Base-by-base conservation (phyloP, 306 rosid species). In the Sphenostylis stenocarpa region DNA sequence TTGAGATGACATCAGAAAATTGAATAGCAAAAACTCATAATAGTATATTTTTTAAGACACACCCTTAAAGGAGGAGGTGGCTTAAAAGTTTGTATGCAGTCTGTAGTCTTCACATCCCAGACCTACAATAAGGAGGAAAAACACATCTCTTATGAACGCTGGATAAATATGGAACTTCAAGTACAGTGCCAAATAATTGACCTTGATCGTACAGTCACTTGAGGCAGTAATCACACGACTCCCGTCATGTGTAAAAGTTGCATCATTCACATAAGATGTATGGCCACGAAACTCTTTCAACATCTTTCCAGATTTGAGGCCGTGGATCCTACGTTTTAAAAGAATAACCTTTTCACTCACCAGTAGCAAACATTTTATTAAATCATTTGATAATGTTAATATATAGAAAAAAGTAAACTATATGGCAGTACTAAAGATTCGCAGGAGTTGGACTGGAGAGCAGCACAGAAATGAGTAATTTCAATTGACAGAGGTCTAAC, bases 11-110 rank as follows among this genome's bases (percentile, higher is more conserved):
- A 73, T 17, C 41, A 67, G 34, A 57, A 47, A 72, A 79, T 38
- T 56, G 31, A 70, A 76, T 6, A 21, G 19, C 23, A 70, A 52
- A 75, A 43, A 36, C 36, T 74, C 47, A 67, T 12, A 65, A 68
- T 38, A 72, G 33, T 23, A 24, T 2, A 17, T 69, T 63, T 56
- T 45, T 39, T 14, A 39, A 55, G 43, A 41, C 56, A 38, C 69
- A 85, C 99, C 94, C 98, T 91, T 83, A 93, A 81, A 53, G 99
- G 98, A 85, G 99, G 98, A 4, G 99, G 99, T 26, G 99, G 99
- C 87, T 96, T 96, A 83, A 96, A 92, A 52, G 99, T 92, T 79
- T 92, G 96, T 36, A 92, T 85, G 86, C 98, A 92, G 68, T 96
- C 99, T 0, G 97, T 83, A 48, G 91, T 84, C 85, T 96, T 93